Evolutionary conservation across 2,329 filamentous ascomycete species (phyloP).

Genomic region (Fusarium denticulatum): DNA sequence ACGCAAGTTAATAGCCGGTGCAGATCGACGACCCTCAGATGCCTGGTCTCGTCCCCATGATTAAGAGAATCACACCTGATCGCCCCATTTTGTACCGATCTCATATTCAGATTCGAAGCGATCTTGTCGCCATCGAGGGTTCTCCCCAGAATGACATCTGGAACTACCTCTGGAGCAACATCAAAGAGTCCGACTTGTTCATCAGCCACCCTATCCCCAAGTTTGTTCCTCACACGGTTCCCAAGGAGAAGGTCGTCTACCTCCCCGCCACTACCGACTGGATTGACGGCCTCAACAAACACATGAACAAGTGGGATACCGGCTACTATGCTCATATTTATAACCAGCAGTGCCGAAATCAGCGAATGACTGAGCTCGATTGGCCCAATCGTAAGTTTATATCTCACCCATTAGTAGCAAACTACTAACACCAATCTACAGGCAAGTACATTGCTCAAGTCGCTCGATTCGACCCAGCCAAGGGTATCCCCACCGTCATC

Average conservation of each 20-base stretch:
- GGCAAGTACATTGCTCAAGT: slow-evolving; percentile 82
- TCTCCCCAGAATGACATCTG: slow-evolving; percentile 79
- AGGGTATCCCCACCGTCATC: slow-evolving; percentile 82
- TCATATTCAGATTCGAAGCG: slow-evolving; percentile 83
- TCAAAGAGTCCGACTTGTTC: slow-evolving; percentile 78
- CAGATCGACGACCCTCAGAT: slow-evolving; percentile 86
- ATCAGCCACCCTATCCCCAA: slow-evolving; percentile 82
- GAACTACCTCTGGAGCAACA: slow-evolving; percentile 78
- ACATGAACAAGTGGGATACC: slow-evolving; percentile 73
- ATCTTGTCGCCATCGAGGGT: slow-evolving; percentile 70
- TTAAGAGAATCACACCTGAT: slow-evolving; percentile 75
- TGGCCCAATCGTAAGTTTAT: slow-evolving; percentile 60
- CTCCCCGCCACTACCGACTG: slow-evolving; percentile 86
- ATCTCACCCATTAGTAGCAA: neutral
- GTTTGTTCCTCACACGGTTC: slow-evolving; percentile 78
- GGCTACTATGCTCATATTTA: slow-evolving; percentile 81
- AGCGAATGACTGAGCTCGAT: slow-evolving; percentile 64
- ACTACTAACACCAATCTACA: slow-evolving; percentile 31
- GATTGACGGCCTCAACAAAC: slow-evolving; percentile 84
- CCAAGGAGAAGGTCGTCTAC: slow-evolving; percentile 74
- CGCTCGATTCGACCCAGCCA: slow-evolving; percentile 84
- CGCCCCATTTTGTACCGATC: slow-evolving; percentile 83
- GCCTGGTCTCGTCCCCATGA: slow-evolving; percentile 79
- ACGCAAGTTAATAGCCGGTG: neutral
- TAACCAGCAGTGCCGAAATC: slow-evolving; percentile 67